Evolutionary conservation across 441 rosid genomes (phyloP).

Genomic region (Melastoma candidum): DNA sequence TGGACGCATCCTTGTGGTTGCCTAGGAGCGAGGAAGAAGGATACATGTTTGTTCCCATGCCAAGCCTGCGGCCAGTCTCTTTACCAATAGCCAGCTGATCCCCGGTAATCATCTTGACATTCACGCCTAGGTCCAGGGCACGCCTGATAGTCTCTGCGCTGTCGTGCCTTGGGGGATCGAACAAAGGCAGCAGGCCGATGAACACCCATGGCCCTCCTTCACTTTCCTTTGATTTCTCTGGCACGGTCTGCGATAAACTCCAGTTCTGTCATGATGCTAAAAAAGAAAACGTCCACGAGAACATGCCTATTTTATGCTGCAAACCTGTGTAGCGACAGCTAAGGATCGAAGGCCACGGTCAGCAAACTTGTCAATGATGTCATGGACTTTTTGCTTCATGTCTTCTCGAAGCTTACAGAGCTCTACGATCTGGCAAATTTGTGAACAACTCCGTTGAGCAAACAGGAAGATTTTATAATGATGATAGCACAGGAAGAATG

Average conservation of each 20-base stretch:
- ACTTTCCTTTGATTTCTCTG: constrained; percentile 35
- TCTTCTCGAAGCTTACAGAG: constrained; percentile 41
- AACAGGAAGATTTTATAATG: neutral
- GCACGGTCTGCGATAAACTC: constrained; percentile 23
- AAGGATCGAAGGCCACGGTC: constrained; percentile 45
- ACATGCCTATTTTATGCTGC: too few relatives aligned
- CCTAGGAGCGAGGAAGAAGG: too few relatives aligned
- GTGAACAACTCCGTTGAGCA: too few relatives aligned
- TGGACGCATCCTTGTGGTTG: too few relatives aligned
- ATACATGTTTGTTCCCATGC: constrained; percentile 28
- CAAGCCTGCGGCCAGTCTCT: constrained; percentile 69
- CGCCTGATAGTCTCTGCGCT: constrained; percentile 68
- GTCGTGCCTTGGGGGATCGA: constrained; percentile 76
- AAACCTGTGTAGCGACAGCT: constrained; percentile 45
- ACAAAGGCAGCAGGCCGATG: constrained; percentile 57
- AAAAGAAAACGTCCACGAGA: too few relatives aligned
- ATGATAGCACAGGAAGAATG: neutral
- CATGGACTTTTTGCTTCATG: constrained; percentile 38
- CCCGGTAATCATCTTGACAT: constrained; percentile 74
- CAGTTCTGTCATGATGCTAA: too few relatives aligned
- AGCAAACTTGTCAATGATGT: constrained; percentile 16
- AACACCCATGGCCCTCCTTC: constrained; percentile 59
- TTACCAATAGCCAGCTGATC: constrained; percentile 69
- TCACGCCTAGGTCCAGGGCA: constrained; percentile 64
- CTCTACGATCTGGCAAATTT: constrained; percentile 31